phyloP scores from a whole-genome alignment of 1,284 basidiomycete genomes.

The Cutaneotrichosporon mucoides region DNA sequence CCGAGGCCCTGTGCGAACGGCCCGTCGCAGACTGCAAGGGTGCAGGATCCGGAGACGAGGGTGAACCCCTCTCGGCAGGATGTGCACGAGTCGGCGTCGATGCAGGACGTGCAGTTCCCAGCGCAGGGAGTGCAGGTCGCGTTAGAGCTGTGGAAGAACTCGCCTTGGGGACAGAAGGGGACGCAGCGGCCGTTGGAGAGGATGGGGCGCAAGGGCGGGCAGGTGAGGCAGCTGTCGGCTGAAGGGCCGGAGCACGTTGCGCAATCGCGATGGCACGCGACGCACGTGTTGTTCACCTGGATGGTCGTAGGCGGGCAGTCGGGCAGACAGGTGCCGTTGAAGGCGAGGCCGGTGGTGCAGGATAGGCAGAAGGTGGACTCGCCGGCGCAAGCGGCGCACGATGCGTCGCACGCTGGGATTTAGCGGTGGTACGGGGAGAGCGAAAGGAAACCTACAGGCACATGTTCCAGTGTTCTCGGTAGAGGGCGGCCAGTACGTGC shows the following conservation, averaged over 20 bases:
- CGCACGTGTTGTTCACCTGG: constrained; percentile 37
- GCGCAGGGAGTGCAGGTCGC: constrained; percentile 42
- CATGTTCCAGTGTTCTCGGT: constrained; percentile 38
- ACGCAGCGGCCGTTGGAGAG: constrained; percentile 43
- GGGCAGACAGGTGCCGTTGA: constrained; percentile 42
- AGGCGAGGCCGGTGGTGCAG: constrained; percentile 37
- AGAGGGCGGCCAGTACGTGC: constrained; percentile 21
- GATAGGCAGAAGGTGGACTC: constrained; percentile 38
- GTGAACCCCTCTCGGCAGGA: constrained; percentile 38
- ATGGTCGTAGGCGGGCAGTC: constrained; percentile 42
- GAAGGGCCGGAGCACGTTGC: constrained; percentile 38
- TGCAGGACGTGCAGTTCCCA: constrained; percentile 41
- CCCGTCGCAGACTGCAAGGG: constrained; percentile 26
- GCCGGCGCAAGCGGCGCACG: constrained; percentile 44
- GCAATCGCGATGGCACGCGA: constrained; percentile 48
- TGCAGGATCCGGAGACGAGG: constrained; percentile 42
- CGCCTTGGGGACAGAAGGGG: constrained; percentile 35
- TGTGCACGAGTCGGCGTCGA: constrained; percentile 33
- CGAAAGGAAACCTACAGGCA: not conserved
- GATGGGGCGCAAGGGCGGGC: constrained; percentile 42
- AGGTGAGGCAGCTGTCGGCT: constrained; percentile 35
- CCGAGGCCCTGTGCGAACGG: constrained; percentile 37
- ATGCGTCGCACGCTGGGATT: constrained; percentile 39
- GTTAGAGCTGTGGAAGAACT: constrained; percentile 38
- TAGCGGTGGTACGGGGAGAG: no score